Percentiles rank a stretch among this genome's conserved stretches.
phyloP scores from a whole-genome alignment of 2,329 filamentous ascomycete genomes.

The Penicillium sp. region DNA sequence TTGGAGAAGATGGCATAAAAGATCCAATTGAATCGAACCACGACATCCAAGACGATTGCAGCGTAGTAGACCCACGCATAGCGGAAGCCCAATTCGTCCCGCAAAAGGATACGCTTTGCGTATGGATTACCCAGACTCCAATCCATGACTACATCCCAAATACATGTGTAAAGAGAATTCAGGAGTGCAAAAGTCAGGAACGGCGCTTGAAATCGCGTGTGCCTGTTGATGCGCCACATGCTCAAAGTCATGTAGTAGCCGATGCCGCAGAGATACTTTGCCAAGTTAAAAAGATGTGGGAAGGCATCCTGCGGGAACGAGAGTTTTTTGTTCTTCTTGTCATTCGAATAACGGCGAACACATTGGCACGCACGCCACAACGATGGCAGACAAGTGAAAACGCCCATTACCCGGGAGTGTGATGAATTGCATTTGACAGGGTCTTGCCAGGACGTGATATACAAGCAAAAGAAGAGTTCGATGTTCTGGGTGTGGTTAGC shows the following conservation, averaged over 20 bases:
- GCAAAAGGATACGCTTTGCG: conserved; percentile 68
- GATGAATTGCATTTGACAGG: conserved; percentile 81
- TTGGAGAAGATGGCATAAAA: conserved; percentile 85
- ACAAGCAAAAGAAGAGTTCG: conserved; percentile 92
- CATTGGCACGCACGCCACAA: conserved; percentile 93
- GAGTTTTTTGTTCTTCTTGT: conserved; percentile 7
- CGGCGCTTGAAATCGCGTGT: conserved; percentile 61
- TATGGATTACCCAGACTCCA: conserved; percentile 86
- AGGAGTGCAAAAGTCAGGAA: conserved; percentile 82
- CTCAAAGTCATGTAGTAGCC: conserved; percentile 76
- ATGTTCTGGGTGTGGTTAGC: conserved; percentile 66
- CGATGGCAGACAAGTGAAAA: conserved; percentile 79
- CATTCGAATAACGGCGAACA: conserved; percentile 71
- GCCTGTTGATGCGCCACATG: conserved; percentile 75
- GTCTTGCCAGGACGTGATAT: conserved; percentile 74
- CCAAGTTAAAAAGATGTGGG: conserved; percentile 88
- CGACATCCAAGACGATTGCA: conserved; percentile 80
- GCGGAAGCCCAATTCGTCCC: conserved; percentile 80
- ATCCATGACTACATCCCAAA: conserved; percentile 97
- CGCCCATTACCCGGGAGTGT: conserved; percentile 80
- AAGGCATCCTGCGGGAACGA: conserved; percentile 62
- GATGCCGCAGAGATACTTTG: conserved; percentile 88
- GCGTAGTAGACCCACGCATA: conserved; percentile 80
- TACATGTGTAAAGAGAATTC: conserved; percentile 79
- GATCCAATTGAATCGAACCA: conserved; percentile 92